Evolutionary conservation across 2,329 filamentous ascomycete species (phyloP), one percentile per base, ranked within the genome.

Genomic region (Leptographium flavum): DNA sequence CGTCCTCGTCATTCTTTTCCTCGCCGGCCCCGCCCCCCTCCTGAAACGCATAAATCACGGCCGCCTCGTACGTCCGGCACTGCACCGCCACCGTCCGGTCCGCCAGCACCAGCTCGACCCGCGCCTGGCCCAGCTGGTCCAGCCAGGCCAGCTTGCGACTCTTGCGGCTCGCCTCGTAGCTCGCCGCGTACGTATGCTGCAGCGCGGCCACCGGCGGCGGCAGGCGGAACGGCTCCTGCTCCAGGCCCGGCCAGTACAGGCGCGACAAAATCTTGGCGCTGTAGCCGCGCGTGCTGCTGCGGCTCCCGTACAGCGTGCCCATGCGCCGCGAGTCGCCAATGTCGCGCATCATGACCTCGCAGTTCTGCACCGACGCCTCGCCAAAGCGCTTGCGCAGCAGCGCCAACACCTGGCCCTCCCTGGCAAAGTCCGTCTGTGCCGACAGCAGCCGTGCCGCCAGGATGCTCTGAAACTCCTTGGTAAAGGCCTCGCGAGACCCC

Each of bases 321-420:
- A 93, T 76, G 36, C 76, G 73, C 49, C 73, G 72, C 2, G 87
- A 94, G 56, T 95, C 88, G 52, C 83, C 74, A 31, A 96, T 83
- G 59, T 98, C 92, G 51, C 83, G 85, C 47, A 98, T 75, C 92
- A 98, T 98, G 55, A 98, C 92, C 58, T 98, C 90, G 61, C 88
- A 95, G 41, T 85, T 84, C 59, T 96, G 92, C 39, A 98, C 67
- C 15, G 86, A 79, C 25, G 75, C 73, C 52, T 95, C 87, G 22
- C 90, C 90, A 46, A 95, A 88, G 9, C 88, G 79, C 49, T 85
- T 73, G 65, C 95, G 95, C 48, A 98, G 73, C 10, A 96, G 72
- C 47, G 90, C 80, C 6, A 96, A 71, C 5, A 95, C 83, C 45
- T 83, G 81, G 45, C 85, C 75, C 61, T 83, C 92, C 59, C 87